Conservation (phyloP, 352 stramenopile species). For the Pythium aristosporum region DNA sequence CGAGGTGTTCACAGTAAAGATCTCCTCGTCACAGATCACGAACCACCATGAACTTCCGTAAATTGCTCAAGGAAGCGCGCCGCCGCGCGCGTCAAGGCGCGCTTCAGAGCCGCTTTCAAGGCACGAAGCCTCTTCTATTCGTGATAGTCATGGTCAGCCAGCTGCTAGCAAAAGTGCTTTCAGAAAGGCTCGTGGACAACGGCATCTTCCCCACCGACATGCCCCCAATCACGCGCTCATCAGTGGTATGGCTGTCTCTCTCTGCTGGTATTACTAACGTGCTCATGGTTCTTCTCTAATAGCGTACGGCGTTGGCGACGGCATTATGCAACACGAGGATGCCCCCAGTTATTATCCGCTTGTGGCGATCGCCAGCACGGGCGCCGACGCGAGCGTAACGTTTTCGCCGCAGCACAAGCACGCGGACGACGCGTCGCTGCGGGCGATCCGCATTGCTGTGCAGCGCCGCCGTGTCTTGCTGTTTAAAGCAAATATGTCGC, state of each 20-base stretch:
- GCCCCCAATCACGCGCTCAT: conserved; percentile 73
- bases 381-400: conserved; percentile 50
- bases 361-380: conserved; percentile 65
- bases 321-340: conserved; percentile 71
- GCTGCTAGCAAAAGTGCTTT: background rate
- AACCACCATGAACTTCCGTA: conserved; percentile 46
- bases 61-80: conserved; percentile 52
- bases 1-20: background rate
- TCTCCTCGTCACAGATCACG: background rate
- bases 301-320: conserved; percentile 68
- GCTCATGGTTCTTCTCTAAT: background rate
- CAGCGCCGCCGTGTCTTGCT: conserved; percentile 27
- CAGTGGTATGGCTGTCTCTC: conserved; percentile 41
- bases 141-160: background rate
- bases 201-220: conserved; percentile 46
- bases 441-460: conserved; percentile 9
- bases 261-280: background rate
- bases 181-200: conserved; percentile 43
- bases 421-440: background rate
- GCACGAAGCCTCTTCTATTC: background rate
- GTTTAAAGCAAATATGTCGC: conserved; percentile 34
- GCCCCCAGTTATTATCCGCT: conserved; percentile 66
- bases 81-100: conserved; percentile 30
- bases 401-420: conserved; percentile 57
- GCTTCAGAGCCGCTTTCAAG: conserved; percentile 2